Percentiles rank a stretch among this genome's conserved stretches.
These are phyloP conservation scores for Cladosporium sp. DNA, from an alignment of 2,329 filamentous ascomycete genomes.

Conservation along the genomic window DNA sequence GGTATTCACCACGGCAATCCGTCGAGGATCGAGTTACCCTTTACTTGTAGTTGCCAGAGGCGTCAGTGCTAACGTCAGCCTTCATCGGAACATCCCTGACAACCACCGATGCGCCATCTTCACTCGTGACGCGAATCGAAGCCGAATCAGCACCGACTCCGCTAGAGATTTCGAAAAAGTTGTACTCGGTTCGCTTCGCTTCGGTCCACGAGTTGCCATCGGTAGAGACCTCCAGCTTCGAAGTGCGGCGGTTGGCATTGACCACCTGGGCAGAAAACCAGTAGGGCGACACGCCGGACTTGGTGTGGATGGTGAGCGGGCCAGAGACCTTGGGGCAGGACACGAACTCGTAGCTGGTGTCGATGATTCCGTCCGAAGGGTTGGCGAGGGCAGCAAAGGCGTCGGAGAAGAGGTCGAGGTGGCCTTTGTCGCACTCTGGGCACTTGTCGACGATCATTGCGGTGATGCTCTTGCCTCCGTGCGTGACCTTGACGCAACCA, in stretches of 20 bases:
- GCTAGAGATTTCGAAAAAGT: conserved; percentile 20
- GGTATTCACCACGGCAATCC: background rate
- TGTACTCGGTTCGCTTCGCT: conserved; percentile 47
- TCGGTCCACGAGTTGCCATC: conserved; percentile 54
- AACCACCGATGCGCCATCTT: conserved; percentile 14
- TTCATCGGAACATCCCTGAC: conserved; percentile 18
- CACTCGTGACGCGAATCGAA: conserved; percentile 16
- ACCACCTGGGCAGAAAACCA: conserved; percentile 61
- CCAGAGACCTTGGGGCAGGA: conserved; percentile 44
- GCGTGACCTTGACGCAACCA: conserved; percentile 54
- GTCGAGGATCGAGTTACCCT: background rate
- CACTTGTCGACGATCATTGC: conserved; percentile 60
- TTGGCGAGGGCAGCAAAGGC: conserved; percentile 46
- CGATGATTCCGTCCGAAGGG: conserved; percentile 42
- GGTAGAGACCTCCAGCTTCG: conserved; percentile 54
- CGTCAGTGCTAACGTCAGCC: conserved; percentile 15
- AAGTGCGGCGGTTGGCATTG: conserved; percentile 53
- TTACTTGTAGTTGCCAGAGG: conserved; percentile 17
- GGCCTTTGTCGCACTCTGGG: conserved; percentile 47
- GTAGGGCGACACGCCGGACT: conserved; percentile 45
- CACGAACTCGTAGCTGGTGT: conserved; percentile 45
- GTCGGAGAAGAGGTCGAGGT: conserved; percentile 50
- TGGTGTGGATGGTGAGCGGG: conserved; percentile 48
- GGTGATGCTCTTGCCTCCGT: conserved; percentile 47
- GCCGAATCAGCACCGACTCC: conserved; percentile 16